Base-by-base conservation (phyloP, 1,139 yeast genomes). In the Zygosaccharomyces pseudobailii region DNA sequence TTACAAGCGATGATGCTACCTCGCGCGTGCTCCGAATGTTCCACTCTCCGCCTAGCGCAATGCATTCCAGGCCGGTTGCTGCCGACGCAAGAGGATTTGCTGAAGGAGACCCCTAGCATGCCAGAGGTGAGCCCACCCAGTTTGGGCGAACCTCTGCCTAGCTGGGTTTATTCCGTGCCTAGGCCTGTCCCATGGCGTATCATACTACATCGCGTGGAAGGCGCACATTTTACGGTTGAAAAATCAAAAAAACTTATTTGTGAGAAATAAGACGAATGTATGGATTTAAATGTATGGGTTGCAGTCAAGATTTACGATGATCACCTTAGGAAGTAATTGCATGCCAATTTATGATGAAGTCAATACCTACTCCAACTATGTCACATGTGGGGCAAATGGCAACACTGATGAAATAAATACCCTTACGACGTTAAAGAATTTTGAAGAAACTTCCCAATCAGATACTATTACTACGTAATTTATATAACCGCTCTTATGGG, bases 391-490 rank as follows among this genome's bases (percentile, higher is more conserved):
- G 17, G 2, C 17, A 13, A 13, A 13, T 13, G 17, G 17, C 17
- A 13, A 13, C 17, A 13, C 17, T 13, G 2, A 13, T 13, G 2
- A 13, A 13, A 13, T 13, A 13, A 13, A 13, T 13, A 13, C 17
- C 17, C 17, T 13, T 13, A 13, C 1, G 2, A 13, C 17, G 17
- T 13, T 13, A 13, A 13, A 13, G 17, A 13, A 13, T 24, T 24
- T 24, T 24, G 27, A 24, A 8, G 2, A 30, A 30, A 38, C 41
- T 38, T 38, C 41, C 41, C 41, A 28, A 25, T 34, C 34, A 30
- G 41, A 38, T 38, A 28, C 41, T 38, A 38, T 38, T 38, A 38
- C 34, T 38, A 38, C 41, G 28, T 6, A 38, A 20, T 4, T 38
- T 38, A 38, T 38, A 38, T 38, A 38, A 38, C 23, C 32, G 41